Evolutionary conservation across 2,329 filamentous ascomycete genomes (phyloP).

Genomic region (Sarocladium strictum): DNA sequence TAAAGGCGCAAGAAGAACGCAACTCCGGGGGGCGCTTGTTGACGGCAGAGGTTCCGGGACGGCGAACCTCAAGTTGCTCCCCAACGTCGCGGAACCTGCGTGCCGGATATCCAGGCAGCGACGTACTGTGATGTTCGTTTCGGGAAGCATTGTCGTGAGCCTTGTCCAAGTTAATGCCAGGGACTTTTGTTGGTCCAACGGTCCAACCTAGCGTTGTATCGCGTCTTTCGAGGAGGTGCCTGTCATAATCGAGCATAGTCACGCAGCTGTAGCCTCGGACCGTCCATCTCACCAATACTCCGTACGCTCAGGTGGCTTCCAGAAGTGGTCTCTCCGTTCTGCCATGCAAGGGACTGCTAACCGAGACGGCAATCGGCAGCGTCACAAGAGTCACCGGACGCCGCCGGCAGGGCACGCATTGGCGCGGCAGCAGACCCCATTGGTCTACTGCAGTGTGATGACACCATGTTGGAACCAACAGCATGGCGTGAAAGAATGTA

Average conservation of each 20-base stretch:
- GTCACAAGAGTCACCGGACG: too few species aligned
- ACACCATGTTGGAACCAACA: too few species aligned
- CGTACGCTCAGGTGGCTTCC: not conserved
- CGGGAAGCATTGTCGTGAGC: not conserved
- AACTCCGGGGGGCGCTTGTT: too few species aligned
- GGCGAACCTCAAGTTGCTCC: not conserved
- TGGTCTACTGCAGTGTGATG: too few species aligned
- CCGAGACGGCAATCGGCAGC: too few species aligned
- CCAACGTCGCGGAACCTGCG: not conserved
- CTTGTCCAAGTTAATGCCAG: not conserved
- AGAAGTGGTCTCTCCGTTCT: too few species aligned
- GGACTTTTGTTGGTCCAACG: not conserved
- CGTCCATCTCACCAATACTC: not conserved
- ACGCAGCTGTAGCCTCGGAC: not conserved
- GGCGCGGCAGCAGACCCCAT: too few species aligned
- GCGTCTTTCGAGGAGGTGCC: not conserved
- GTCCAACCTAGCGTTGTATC: not conserved
- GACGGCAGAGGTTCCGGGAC: not conserved
- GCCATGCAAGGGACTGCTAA: too few species aligned
- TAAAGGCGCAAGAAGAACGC: too few species aligned
- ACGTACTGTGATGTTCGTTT: not conserved
- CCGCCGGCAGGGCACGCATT: too few species aligned
- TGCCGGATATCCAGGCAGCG: not conserved
- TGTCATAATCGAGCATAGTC: not conserved
- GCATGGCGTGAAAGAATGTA: too few species aligned